These are phyloP conservation scores for Cucurbitaria berberidis DNA, from an alignment of 2,329 filamentous ascomycete genomes.

Conservation along the genomic window DNA sequence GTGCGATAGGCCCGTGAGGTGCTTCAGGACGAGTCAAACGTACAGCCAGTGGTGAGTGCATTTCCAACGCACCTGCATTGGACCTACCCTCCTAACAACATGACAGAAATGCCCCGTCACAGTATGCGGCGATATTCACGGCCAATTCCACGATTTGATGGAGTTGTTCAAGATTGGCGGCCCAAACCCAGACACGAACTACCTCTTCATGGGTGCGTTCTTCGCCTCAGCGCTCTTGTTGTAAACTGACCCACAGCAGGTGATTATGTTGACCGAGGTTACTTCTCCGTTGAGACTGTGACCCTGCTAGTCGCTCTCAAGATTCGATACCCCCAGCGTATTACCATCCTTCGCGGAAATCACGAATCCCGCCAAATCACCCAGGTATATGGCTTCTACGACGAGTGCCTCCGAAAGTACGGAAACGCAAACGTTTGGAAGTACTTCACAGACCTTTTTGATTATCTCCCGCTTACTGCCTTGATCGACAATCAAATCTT, in stretches of 20 bases:
- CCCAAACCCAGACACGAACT: constrained; percentile 97
- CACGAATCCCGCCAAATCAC: constrained; percentile 80
- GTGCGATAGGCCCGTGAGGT: constrained; percentile 82
- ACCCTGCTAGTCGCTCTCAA: constrained; percentile 95
- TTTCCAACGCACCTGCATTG: neutral
- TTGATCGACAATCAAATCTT: constrained; percentile 77
- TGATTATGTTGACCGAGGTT: constrained; percentile 98
- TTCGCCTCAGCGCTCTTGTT: neutral
- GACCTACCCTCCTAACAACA: constrained; percentile 21
- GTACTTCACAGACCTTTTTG: constrained; percentile 78
- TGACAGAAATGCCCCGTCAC: constrained; percentile 90
- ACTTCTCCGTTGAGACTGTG: constrained; percentile 98
- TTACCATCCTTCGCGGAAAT: constrained; percentile 96
- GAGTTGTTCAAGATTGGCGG: constrained; percentile 99
- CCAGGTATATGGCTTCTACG: constrained; percentile 79
- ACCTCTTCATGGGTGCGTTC: constrained; percentile 89
- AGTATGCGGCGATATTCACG: constrained; percentile 98
- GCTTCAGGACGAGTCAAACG: constrained; percentile 95
- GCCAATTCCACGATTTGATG: constrained; percentile 99
- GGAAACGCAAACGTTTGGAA: constrained; percentile 81
- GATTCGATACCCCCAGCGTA: constrained; percentile 96
- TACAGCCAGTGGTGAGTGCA: constrained; percentile 88
- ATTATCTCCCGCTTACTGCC: constrained; percentile 75
- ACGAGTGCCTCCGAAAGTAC: constrained; percentile 78
- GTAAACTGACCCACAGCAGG: constrained; percentile 60